phyloP scores from a whole-genome alignment of 306 rosid species.

The Vicia faba region DNA sequence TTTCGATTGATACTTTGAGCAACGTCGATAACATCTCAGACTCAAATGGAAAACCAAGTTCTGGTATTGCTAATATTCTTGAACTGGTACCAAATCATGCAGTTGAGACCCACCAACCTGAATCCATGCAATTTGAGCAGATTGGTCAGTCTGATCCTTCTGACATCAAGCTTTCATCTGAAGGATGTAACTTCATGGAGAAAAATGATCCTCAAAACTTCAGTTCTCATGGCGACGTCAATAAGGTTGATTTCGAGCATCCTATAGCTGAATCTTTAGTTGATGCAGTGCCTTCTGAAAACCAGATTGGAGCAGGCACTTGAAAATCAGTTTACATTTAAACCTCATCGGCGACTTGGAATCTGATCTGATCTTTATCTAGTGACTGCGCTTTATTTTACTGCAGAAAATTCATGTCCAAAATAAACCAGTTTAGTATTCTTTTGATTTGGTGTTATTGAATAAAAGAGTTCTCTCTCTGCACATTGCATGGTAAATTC shows the following conservation, averaged over 20 bases:
- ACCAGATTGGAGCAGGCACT: conserved; percentile 26
- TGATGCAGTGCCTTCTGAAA: conserved; percentile 16
- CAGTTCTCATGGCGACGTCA: conserved; percentile 37
- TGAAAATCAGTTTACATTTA: background rate
- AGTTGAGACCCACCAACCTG: conserved; percentile 24
- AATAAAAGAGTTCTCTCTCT: conserved; percentile 9
- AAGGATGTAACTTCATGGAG: conserved; percentile 31
- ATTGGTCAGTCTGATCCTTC: conserved; percentile 26
- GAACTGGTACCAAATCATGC: conserved; percentile 8
- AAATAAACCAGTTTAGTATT: conserved; percentile 32
- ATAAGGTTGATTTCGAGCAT: conserved; percentile 34
- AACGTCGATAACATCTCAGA: conserved; percentile 8
- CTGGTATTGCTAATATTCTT: conserved; percentile 2
- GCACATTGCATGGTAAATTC: conserved; percentile 20
- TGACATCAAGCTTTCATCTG: conserved; percentile 15
- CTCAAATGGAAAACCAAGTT: conserved; percentile 23
- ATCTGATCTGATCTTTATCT: too few species aligned
- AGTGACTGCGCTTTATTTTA: too few species aligned
- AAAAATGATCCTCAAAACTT: conserved; percentile 33
- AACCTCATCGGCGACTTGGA: too few species aligned
- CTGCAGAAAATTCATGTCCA: conserved; percentile 14
- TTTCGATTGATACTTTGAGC: conserved; percentile 28
- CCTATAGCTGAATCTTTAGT: conserved; percentile 40
- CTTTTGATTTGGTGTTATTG: background rate
- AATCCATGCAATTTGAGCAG: conserved; percentile 30